Base-by-base conservation (phyloP, 139 green algal species). In the Chlorella vulgaris region DNA sequence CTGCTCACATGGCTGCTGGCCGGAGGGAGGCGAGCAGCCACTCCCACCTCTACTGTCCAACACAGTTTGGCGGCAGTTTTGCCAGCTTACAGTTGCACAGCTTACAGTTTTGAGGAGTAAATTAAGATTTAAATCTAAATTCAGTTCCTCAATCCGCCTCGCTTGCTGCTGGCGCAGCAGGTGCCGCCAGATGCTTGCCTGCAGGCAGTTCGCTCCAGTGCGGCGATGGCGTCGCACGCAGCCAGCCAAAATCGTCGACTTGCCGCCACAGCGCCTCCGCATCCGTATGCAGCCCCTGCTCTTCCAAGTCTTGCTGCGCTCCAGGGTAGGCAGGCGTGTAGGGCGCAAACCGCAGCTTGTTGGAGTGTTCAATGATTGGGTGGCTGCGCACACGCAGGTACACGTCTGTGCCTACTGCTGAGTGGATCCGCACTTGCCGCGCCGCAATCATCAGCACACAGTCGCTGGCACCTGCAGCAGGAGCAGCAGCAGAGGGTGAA, bases 221-320 rank as follows among this genome's bases (percentile, higher is more conserved):
- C 19, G 93, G 93, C 0, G 90, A 95, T 31, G 89, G 87, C 29
- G 76, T 83, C 7, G 91, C 82, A 61, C 91, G 91, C 67, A 97
- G 88, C 93, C 93, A 97, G 6, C 89, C 89, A 89, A 97, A 97
- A 65, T 97, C 93, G 33, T 97, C 85, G 51, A 97, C 93, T 40
- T 87, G 35, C 38, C 18, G 21, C 91, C 91, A 94, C 73, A 79
- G 38, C 43, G 79, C 51, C 6, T 76, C 85, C 18, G 38, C 85
- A 42, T 93, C 86, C 61, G 85, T 60, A 0, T 73, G 75, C 35
- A 92, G 63, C 33, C 78, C 82, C 53, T 86, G 76, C 18, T n/a
- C 43, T 7, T 47, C 42, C 33, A 91, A 73, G 69, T 88, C 77
- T 15, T 61, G 53, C 21, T 77, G 62, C 1, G 31, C 39, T 4